Evolutionary conservation across 768 basidiomycete genomes (phyloP).

Genomic region (Amanita inopinata): DNA sequence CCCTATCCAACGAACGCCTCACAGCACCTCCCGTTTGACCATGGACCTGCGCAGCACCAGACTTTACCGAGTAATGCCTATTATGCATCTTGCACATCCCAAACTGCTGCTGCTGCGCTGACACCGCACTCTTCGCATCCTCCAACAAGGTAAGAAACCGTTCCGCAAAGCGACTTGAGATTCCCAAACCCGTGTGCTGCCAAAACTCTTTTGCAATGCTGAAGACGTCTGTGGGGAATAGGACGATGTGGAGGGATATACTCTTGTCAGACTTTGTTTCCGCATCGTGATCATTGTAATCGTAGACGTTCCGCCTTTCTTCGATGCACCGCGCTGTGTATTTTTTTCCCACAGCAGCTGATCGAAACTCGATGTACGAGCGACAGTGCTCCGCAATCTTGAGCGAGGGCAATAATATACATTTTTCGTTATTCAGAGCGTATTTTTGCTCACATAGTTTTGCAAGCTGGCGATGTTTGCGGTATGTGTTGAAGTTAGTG

Average conservation of each 20-base stretch:
- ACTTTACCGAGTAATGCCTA: conserved; percentile 47
- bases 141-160: conserved; percentile 66
- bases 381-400: conserved; percentile 68
- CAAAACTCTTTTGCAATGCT: conserved; percentile 82
- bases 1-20: conserved; percentile 9
- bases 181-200: conserved; percentile 90
- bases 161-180: conserved; percentile 83
- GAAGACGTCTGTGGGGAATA: conserved; percentile 58
- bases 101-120: conserved; percentile 22
- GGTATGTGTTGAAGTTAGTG: background rate
- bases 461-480: conserved; percentile 49
- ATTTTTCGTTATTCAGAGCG: conserved; percentile 56
- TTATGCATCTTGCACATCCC: conserved; percentile 37
- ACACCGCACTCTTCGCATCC: conserved; percentile 19
- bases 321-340: conserved; percentile 19
- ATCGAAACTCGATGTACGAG: conserved; percentile 52
- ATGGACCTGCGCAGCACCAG: background rate
- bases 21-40: conserved; percentile 7
- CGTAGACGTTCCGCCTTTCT: conserved; percentile 25
- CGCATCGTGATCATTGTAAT: conserved; percentile 18
- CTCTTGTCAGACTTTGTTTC: conserved; percentile 17
- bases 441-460: conserved; percentile 71
- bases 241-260: conserved; percentile 69
- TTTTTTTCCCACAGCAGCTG: conserved; percentile 24
- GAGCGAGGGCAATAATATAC: conserved; percentile 72